Conservation (phyloP, 345 rosid species). For the Combretum micranthum region DNA sequence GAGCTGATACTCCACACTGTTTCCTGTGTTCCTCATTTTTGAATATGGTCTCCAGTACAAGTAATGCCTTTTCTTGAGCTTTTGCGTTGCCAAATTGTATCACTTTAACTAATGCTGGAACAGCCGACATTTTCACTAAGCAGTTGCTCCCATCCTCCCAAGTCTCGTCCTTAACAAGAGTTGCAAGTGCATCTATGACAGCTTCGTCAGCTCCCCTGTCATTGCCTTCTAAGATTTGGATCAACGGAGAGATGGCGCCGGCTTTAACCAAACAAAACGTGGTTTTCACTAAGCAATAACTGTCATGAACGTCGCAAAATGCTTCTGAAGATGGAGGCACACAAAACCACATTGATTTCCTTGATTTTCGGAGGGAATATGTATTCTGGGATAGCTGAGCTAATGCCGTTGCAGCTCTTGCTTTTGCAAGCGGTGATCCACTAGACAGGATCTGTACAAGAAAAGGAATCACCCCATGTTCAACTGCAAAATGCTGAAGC, state of each 20-base stretch:
- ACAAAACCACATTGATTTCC: conserved; percentile 38
- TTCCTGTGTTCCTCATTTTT: conserved; percentile 34
- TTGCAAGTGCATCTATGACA: conserved; percentile 38
- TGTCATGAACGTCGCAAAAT: conserved; percentile 48
- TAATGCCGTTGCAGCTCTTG: conserved; percentile 48
- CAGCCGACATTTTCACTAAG: conserved; percentile 28
- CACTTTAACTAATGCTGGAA: conserved; percentile 36
- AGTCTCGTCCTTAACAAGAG: conserved; percentile 49
- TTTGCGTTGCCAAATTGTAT: conserved; percentile 31
- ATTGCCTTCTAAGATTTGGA: conserved; percentile 35
- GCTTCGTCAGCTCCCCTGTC: conserved; percentile 55
- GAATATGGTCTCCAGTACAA: conserved; percentile 50
- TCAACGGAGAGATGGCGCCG: conserved; percentile 37
- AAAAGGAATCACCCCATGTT: conserved; percentile 41
- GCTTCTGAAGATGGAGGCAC: conserved; percentile 31
- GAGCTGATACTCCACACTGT: conserved; percentile 39
- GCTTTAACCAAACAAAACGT: conserved; percentile 64
- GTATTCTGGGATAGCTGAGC: conserved; percentile 62
- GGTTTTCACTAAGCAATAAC: conserved; percentile 34
- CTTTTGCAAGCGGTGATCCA: conserved; percentile 34
- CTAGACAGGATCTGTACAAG: conserved; percentile 47
- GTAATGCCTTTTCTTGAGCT: conserved; percentile 50
- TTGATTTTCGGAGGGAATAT: conserved; percentile 31
- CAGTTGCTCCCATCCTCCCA: conserved; percentile 51
- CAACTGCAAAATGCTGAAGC: conserved; percentile 46